Base-by-base conservation (phyloP, 306 rosid genomes). In the Dalbergia oliveri region DNA sequence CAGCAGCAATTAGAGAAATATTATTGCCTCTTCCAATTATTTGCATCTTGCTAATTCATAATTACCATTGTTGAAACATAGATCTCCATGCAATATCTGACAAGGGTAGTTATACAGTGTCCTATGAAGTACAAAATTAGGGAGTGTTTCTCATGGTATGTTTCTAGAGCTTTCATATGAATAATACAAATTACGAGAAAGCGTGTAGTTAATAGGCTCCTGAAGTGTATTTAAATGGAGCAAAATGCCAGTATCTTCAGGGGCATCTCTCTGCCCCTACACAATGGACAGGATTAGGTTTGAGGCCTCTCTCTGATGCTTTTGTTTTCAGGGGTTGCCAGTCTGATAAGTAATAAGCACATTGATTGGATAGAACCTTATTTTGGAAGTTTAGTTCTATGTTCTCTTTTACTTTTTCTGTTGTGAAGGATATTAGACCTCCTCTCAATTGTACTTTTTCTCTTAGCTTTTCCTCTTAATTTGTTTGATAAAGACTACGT, bases 211-310 rank as follows among this genome's bases (percentile, higher is more conserved):
- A 4, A 56, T n/a, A 56, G 21, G 33, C 44, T 16, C 74, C 33
- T 33, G 57, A 53, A 19, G 21, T 18, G 59, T 47, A 3, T 62
- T 49, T n/a, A 47, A 62, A 76, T 49, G 49, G 23, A 64, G 54
- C 65, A 64, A 21, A 76, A 18, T 76, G 41, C 11, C 80, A 75
- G 50, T 18, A 62, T 26, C 59, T 26, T 58, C 44, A 43, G 34
- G 18, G 14, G 37, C 9, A 75, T 62, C 72, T 47, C 62, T 49
- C 34, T 33, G 14, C 61, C 33, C 50, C 45, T 11, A 63, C 71
- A 33, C 51, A 47, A 45, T 16, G 66, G 34, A 35, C 10, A 18
- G 57, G 64, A 33, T 49, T 62, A 5, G 45, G 49, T 33, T 62
- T 45, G 49, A 11, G 61, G 13, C 10, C 63, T 62, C 50, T 75